phyloP scores from a whole-genome alignment of 768 basidiomycete species.

The Tulasnella sp. region DNA sequence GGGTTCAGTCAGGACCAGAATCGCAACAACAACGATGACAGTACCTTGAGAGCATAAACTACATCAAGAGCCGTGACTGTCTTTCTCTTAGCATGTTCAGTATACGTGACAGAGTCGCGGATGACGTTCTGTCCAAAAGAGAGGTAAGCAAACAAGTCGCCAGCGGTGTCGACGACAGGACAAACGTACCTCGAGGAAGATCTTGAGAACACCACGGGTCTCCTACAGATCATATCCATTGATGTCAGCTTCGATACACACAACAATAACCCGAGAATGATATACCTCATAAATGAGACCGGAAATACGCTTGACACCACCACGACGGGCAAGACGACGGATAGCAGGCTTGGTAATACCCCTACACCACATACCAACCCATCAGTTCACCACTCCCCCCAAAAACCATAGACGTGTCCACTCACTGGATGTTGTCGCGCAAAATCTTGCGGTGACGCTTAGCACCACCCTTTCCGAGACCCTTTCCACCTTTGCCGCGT shows the following conservation, averaged over 20 bases:
- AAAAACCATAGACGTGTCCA: not conserved
- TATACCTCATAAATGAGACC: constrained; percentile 28
- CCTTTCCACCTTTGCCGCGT: constrained; percentile 69
- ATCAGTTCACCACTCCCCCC: not conserved
- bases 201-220: constrained; percentile 39
- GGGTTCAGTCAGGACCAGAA: not conserved
- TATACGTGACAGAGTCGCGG: constrained; percentile 40
- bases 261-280: not conserved
- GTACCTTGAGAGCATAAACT: constrained; percentile 36
- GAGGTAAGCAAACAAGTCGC: not conserved
- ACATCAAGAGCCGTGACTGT: constrained; percentile 37
- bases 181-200: constrained; percentile 28
- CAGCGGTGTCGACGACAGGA: not conserved
- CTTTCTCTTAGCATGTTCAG: constrained; percentile 36
- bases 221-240: constrained; percentile 22
- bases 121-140: constrained; percentile 27
- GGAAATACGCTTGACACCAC: constrained; percentile 39
- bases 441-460: constrained; percentile 36
- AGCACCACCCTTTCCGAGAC: constrained; percentile 35
- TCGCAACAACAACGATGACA: not conserved
- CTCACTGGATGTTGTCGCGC: constrained; percentile 23
- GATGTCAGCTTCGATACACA: not conserved
- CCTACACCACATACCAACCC: constrained; percentile 24
- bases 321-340: constrained; percentile 37
- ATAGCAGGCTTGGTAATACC: constrained; percentile 42